Evolutionary conservation across 2,329 filamentous ascomycete species (phyloP).

Genomic region (Rasamsonia emersonii): DNA sequence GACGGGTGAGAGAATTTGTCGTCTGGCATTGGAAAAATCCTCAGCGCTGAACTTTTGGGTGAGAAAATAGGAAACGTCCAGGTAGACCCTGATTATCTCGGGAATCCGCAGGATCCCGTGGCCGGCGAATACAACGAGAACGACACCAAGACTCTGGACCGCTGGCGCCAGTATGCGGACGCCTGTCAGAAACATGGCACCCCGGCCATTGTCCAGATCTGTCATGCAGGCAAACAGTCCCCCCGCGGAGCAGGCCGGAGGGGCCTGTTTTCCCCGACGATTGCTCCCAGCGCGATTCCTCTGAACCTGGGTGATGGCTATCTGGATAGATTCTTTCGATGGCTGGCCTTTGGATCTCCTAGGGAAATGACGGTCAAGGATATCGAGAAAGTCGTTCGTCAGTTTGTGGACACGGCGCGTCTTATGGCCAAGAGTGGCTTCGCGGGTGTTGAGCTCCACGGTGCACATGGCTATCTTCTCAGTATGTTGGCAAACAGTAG

Average conservation of each 20-base stretch:
- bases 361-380: constrained; percentile 48
- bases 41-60: neutral
- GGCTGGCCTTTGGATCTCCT: constrained; percentile 40
- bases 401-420: constrained; percentile 47
- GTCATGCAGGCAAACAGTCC: constrained; percentile 38
- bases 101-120: constrained; percentile 21
- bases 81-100: constrained; percentile 36
- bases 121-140: constrained; percentile 34
- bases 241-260: constrained; percentile 31
- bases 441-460: constrained; percentile 47
- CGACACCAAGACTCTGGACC: constrained; percentile 9
- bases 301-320: constrained; percentile 31
- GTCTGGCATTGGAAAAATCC: too few species aligned
- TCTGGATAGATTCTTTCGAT: constrained; percentile 23
- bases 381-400: constrained; percentile 44
- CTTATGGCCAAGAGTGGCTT: constrained; percentile 44
- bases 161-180: constrained; percentile 22
- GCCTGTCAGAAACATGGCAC: constrained; percentile 29
- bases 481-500: constrained; percentile 23
- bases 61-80: constrained; percentile 31
- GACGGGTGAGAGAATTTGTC: neutral
- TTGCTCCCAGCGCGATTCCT: constrained; percentile 34
- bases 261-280: constrained; percentile 18
- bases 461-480: constrained; percentile 44
- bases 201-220: constrained; percentile 36